These are phyloP conservation scores for Botryotinia narcissicola DNA, from an alignment of 2,329 filamentous ascomycete species.

Conservation along the genomic window DNA sequence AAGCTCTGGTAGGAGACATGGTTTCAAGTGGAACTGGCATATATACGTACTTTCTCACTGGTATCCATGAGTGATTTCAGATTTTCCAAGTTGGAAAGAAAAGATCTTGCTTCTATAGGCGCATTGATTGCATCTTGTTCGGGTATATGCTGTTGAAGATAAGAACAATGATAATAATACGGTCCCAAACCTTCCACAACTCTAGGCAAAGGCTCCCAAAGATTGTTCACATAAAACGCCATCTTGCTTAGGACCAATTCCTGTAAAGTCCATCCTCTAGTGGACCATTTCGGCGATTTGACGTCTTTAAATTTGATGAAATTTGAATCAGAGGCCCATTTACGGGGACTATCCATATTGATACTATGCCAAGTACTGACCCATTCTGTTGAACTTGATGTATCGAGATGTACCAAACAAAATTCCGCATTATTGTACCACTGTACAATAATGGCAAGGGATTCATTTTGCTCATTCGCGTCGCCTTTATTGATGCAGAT, in stretches of 20 bases:
- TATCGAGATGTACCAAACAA: constrained; percentile 38
- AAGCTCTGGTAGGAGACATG: not conserved
- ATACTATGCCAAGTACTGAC: constrained; percentile 29
- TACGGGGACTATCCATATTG: constrained; percentile 21
- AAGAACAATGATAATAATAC: constrained; percentile 38
- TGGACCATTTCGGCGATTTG: constrained; percentile 34
- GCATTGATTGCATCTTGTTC: constrained; percentile 7
- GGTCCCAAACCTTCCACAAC: constrained; percentile 37
- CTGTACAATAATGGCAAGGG: constrained; percentile 39
- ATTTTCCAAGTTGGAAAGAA: constrained; percentile 1
- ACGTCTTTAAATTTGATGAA: constrained; percentile 30
- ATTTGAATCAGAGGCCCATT: constrained; percentile 20
- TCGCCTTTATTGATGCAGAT: constrained; percentile 40
- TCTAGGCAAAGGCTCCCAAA: constrained; percentile 35
- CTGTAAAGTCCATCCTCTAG: constrained; percentile 39
- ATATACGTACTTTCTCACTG: constrained; percentile 11
- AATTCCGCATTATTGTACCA: constrained; percentile 39
- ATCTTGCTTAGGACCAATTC: constrained; percentile 40
- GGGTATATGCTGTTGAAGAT: constrained; percentile 30
- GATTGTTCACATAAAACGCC: constrained; percentile 39
- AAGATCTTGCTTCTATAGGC: constrained; percentile 1
- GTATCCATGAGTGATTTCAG: constrained; percentile 20
- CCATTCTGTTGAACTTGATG: constrained; percentile 30
- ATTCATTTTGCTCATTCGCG: constrained; percentile 36
- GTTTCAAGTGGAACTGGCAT: too few species aligned